Evolutionary conservation across 2,329 filamentous ascomycete genomes (phyloP).

Genomic region (Cladophialophora yegresii): DNA sequence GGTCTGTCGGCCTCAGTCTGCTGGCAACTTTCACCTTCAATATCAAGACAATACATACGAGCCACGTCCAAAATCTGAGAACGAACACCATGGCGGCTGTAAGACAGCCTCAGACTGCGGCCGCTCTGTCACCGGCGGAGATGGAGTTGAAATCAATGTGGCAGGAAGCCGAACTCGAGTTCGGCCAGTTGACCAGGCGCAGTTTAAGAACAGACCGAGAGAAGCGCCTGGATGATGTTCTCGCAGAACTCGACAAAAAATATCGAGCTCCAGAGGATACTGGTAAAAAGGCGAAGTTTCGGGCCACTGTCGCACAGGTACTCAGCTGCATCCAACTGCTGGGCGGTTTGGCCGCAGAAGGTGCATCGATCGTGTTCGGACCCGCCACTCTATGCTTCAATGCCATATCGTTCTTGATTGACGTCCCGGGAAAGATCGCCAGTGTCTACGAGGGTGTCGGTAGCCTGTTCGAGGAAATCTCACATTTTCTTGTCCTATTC

Average conservation of each 20-base stretch:
- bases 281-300: not conserved
- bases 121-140: constrained; percentile 1
- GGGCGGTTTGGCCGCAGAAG: constrained; percentile 3
- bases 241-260: not conserved
- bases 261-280: not conserved
- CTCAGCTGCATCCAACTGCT: constrained; percentile 4
- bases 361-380: constrained; percentile 32
- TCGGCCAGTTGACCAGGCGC: constrained; percentile 3
- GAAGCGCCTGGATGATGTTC: constrained; percentile 1
- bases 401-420: constrained; percentile 39
- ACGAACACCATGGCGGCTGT: not conserved
- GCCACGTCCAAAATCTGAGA: not conserved
- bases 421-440: constrained; percentile 38
- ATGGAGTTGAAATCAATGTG: constrained; percentile 6
- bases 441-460: constrained; percentile 39
- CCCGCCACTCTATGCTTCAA: constrained; percentile 40
- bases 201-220: constrained; percentile 5
- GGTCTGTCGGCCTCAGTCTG: not conserved
- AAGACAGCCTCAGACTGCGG: not conserved
- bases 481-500: constrained; percentile 30
- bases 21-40: not conserved
- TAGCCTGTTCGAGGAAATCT: constrained; percentile 38
- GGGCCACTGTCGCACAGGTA: not conserved
- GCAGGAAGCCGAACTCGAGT: constrained; percentile 8
- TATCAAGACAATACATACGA: not conserved